Conservation (phyloP, 2,329 filamentous ascomycete species). For the Polytolypa hystricis region DNA sequence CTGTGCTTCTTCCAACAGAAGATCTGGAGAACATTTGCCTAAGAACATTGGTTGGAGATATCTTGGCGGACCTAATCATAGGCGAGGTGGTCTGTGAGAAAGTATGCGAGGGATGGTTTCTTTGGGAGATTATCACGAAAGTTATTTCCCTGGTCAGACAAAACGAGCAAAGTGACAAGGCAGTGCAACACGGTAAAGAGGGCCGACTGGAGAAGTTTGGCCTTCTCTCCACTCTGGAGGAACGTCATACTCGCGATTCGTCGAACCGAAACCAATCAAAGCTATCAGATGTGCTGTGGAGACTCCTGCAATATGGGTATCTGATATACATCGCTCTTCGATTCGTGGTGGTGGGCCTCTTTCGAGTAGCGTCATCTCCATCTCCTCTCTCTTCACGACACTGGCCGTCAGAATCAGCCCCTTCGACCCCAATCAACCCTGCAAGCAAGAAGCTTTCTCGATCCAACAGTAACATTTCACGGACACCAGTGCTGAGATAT, state of each 20-base stretch:
- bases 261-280: slow-evolving; percentile 22
- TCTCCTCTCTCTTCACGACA: slow-evolving; percentile 11
- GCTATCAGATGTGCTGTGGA: slow-evolving; percentile 37
- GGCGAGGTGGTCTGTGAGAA: slow-evolving; percentile 71
- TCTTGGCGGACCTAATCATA: slow-evolving; percentile 81
- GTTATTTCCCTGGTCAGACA: slow-evolving; percentile 40
- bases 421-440: slow-evolving; percentile 16
- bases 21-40: slow-evolving; percentile 83
- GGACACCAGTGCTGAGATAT: slow-evolving; percentile 62
- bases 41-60: slow-evolving; percentile 70
- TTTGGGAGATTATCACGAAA: slow-evolving; percentile 77
- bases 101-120: slow-evolving; percentile 73
- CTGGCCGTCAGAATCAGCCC: slow-evolving; percentile 18
- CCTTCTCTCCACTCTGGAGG: slow-evolving; percentile 35
- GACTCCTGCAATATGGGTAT: slow-evolving; percentile 41
- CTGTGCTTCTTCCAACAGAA: slow-evolving; percentile 79
- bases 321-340: slow-evolving; percentile 52
- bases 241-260: slow-evolving; percentile 16
- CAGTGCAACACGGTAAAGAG: slow-evolving; percentile 22
- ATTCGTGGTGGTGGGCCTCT: slow-evolving; percentile 52
- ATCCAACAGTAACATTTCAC: slow-evolving; percentile 20
- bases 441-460: slow-evolving; percentile 23
- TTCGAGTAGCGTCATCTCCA: slow-evolving; percentile 57
- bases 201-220: slow-evolving; percentile 48
- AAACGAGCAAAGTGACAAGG: slow-evolving; percentile 15